phyloP scores from a whole-genome alignment of 768 basidiomycete genomes.

The Leccinum subgranulosum region DNA sequence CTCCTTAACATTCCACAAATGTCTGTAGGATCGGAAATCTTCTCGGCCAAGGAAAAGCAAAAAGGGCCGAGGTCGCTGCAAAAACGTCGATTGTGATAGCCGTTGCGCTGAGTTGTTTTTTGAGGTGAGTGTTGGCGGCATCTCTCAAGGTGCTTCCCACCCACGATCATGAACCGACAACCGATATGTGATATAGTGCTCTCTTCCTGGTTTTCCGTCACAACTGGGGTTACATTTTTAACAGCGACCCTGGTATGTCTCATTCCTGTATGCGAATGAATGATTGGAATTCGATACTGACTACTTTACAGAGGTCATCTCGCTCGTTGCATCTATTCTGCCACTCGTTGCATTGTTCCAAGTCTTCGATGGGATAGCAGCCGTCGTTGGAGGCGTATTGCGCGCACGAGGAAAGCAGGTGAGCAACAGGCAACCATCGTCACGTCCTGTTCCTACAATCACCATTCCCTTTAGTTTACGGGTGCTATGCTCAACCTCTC shows the following conservation, averaged over 20 bases:
- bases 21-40: slow-evolving; percentile 76
- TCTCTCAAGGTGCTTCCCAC: background rate
- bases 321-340: slow-evolving; percentile 57
- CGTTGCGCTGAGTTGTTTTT: slow-evolving; percentile 58
- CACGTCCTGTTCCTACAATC: background rate
- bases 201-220: slow-evolving; percentile 60
- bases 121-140: slow-evolving; percentile 44
- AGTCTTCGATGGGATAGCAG: slow-evolving; percentile 76
- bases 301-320: slow-evolving; percentile 39
- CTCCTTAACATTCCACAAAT: background rate
- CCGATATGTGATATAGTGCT: slow-evolving; percentile 32
- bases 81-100: slow-evolving; percentile 64
- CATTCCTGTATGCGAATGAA: background rate
- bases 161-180: background rate
- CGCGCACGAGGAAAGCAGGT: slow-evolving; percentile 80
- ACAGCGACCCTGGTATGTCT: slow-evolving; percentile 53
- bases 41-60: slow-evolving; percentile 74
- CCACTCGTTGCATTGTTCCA: slow-evolving; percentile 80
- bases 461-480: slow-evolving; percentile 41
- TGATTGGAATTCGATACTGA: background rate
- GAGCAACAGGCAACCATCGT: background rate
- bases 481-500: slow-evolving; percentile 64
- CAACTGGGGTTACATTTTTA: slow-evolving; percentile 74
- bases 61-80: slow-evolving; percentile 68
- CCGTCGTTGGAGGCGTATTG: slow-evolving; percentile 72